Base-by-base conservation (phyloP, 306 rosid species). In the Medicago arabica region DNA sequence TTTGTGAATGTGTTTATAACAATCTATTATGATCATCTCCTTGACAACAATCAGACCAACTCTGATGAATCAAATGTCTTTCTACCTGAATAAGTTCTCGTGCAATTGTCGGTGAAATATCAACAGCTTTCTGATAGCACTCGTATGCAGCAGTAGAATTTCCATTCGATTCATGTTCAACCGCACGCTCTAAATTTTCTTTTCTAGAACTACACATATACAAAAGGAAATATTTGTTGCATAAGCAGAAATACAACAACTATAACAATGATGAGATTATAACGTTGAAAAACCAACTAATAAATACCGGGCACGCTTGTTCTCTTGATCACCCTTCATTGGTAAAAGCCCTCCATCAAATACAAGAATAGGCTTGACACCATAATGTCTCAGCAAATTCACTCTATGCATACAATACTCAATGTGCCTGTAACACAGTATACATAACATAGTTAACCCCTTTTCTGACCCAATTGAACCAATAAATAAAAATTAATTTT, bases 81-180 rank as follows among this genome's bases (percentile, higher is more conserved):
- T 66, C 59, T 71, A 92, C 97, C 93, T 90, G 97, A 75, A 95
- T 95, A 38, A 95, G 83, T 4, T 86, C 91, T 13, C 73, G 16
- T 2, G 98, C 98, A 85, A 95, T 77, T 7, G 21, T 78, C 67
- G 98, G 97, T 21, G 98, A 88, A 73, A 95, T 95, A 82, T 95
- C 98, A 80, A 92, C 92, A 36, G 98, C 95, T 88, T 94, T 94
- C 84, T 94, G 98, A 86, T 88, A 92, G 86, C 98, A 94, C 81
- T 92, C 96, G 13, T 77, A 94, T 3, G 98, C 96, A 60, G 96
- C 97, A 79, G 95, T 2, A 57, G 90, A 83, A 84, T 92, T 94
- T 74, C 97, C 98, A 75, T 84, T 73, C 2, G 86, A 71, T 71
- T 94, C 98, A 6, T 88, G 97, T 74, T 86, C 90, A 70, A 84